A percentile compares a stretch with the other conserved stretches of the same genome.
Evolutionary conservation across 139 green algal species (phyloP).

Genomic region (Astrephomene gubernaculifera): DNA sequence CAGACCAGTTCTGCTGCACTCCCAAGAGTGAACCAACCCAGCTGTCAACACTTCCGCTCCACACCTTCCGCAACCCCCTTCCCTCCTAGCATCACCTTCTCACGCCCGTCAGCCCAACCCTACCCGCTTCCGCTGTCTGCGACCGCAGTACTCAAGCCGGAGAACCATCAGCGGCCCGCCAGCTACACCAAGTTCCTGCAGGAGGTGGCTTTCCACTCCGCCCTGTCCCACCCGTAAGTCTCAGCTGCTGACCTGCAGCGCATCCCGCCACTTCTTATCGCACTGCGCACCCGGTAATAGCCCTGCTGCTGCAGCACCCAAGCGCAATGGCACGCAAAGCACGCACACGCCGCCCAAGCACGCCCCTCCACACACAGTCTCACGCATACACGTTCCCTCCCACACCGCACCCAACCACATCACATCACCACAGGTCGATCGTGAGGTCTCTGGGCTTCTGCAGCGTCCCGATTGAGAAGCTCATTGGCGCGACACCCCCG

Average conservation of each 20-base stretch:
- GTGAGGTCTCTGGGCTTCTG: conserved; percentile 31
- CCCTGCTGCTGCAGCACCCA: neutral
- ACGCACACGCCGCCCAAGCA: neutral
- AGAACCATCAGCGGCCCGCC: neutral
- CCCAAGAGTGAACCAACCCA: neutral
- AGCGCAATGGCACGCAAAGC: neutral
- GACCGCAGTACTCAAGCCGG: conserved; percentile 29
- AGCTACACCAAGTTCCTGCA: conserved; percentile 42
- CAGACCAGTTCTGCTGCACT: no score
- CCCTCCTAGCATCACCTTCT: neutral
- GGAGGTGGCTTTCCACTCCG: conserved; percentile 38
- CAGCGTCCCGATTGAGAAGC: neutral
- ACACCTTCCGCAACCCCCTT: neutral
- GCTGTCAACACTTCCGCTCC: neutral
- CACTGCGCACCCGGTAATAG: neutral
- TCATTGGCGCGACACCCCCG: neutral
- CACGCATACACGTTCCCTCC: neutral
- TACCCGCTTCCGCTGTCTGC: neutral
- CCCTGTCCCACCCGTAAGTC: conserved; percentile 17
- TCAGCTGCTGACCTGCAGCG: neutral
- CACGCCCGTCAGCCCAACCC: no score
- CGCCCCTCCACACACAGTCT: neutral
- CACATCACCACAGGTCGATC: neutral
- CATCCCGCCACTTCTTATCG: neutral
- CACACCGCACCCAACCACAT: neutral